phyloP scores from a whole-genome alignment of 1,139 yeast species.

The Saccharomyces pastorianus region DNA sequence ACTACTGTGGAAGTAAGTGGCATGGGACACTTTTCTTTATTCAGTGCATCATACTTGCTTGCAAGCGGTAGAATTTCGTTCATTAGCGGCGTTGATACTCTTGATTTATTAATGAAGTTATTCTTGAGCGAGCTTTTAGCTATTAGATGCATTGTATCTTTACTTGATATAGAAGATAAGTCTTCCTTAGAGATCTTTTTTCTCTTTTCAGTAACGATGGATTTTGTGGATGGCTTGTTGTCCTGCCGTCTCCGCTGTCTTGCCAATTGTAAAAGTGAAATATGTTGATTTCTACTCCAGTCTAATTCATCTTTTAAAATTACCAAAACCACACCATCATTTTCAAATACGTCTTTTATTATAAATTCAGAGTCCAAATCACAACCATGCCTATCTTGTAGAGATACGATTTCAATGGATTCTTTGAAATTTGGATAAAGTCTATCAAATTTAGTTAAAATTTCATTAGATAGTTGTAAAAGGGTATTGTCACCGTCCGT shows the following conservation, averaged over 20 bases:
- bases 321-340: constrained; percentile 47
- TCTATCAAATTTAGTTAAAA: constrained; percentile 43
- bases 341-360: constrained; percentile 51
- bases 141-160: background rate
- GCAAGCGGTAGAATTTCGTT: constrained; percentile 26
- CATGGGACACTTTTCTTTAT: background rate
- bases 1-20: background rate
- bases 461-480: constrained; percentile 41
- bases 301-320: constrained; percentile 38
- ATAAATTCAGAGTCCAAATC: constrained; percentile 69
- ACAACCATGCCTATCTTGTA: constrained; percentile 58
- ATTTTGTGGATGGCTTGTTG: constrained; percentile 5
- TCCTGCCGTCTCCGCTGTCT: constrained; percentile 12
- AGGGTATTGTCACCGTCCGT: constrained; percentile 41
- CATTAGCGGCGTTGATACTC: constrained; percentile 24
- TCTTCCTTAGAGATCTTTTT: background rate
- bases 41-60: background rate
- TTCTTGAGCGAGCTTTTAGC: constrained; percentile 8
- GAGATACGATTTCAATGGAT: constrained; percentile 42
- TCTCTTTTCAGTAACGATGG: background rate
- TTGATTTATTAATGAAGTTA: constrained; percentile 7
- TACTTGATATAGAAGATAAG: background rate
- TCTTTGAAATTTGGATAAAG: constrained; percentile 52
- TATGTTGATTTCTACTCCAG: constrained; percentile 12
- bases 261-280: constrained; percentile 11